Percentiles rank a stretch among this genome's conserved stretches.
These are phyloP conservation scores for Zygnema circumcarinatum DNA, from an alignment of 139 green algal genomes.

Conservation along the genomic window DNA sequence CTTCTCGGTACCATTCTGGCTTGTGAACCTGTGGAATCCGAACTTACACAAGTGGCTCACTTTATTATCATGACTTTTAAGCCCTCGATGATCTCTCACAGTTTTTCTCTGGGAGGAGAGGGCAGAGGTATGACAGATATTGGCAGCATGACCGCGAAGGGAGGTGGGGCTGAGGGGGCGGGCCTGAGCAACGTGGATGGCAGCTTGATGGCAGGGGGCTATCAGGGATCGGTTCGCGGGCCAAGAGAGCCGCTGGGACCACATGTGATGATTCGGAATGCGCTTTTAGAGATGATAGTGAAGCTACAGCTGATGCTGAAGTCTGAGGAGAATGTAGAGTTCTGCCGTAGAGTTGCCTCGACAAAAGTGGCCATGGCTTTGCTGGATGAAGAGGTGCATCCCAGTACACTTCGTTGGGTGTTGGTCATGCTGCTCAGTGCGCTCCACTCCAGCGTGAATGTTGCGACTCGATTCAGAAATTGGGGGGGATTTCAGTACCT, in stretches of 20 bases:
- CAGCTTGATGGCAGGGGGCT: neutral
- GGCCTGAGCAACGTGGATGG: neutral
- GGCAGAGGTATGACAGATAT: neutral
- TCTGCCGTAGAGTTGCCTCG: neutral
- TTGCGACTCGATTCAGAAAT: slow-evolving; percentile 22
- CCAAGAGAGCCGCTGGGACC: neutral
- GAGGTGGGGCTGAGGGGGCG: neutral
- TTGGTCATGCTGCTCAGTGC: slow-evolving; percentile 17
- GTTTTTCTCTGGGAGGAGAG: neutral
- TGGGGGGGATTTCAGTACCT: slow-evolving; percentile 8
- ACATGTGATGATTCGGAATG: slow-evolving; percentile 21
- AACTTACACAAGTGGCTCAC: slow-evolving; percentile 44
- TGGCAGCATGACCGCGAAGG: slow-evolving; percentile 6
- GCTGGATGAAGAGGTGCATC: slow-evolving; percentile 50
- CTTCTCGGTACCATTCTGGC: slow-evolving; percentile 36
- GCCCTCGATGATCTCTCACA: neutral
- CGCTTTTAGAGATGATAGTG: slow-evolving; percentile 41
- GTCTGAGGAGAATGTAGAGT: slow-evolving; percentile 21
- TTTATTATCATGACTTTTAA: slow-evolving; percentile 54
- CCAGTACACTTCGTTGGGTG: slow-evolving; percentile 18
- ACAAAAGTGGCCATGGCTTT: slow-evolving; percentile 15
- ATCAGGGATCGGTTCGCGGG: neutral
- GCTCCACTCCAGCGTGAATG: neutral
- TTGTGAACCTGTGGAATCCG: slow-evolving; percentile 9
- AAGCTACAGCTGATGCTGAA: slow-evolving; percentile 21